These are phyloP conservation scores for Picochlorum sp. DNA, from an alignment of 139 green algal genomes.

Conservation along the genomic window DNA sequence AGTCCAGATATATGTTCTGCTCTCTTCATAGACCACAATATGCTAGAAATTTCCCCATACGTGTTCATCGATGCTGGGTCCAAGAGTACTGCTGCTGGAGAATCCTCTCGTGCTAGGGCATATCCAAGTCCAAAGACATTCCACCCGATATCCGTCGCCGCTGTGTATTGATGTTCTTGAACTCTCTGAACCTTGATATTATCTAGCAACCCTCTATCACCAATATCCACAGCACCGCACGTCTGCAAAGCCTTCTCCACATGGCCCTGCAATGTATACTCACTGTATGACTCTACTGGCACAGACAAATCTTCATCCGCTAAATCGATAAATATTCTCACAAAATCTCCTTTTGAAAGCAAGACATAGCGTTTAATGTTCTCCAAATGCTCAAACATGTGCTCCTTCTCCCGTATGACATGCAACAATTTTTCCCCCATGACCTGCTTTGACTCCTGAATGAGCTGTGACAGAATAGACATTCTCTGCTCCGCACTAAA, in stretches of 20 bases:
- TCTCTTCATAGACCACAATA: conserved; percentile 86
- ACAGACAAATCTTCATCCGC: conserved; percentile 39
- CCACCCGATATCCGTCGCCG: conserved; percentile 58
- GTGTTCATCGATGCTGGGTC: conserved; percentile 22
- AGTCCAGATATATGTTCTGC: conserved; percentile 60
- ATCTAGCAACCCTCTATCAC: conserved; percentile 64
- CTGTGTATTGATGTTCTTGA: neutral
- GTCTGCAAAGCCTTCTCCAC: conserved; percentile 68
- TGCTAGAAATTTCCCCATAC: conserved; percentile 71
- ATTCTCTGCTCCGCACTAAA: conserved; percentile 14
- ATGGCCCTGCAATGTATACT: conserved; percentile 55
- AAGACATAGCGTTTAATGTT: conserved; percentile 86
- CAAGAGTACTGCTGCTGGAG: conserved; percentile 46
- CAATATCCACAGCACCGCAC: conserved; percentile 48
- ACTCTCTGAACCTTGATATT: conserved; percentile 41
- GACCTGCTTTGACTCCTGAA: conserved; percentile 35
- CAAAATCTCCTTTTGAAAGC: conserved; percentile 89
- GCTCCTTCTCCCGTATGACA: conserved; percentile 57
- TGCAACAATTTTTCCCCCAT: conserved; percentile 68
- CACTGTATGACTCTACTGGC: conserved; percentile 27
- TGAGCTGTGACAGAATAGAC: conserved; percentile 49
- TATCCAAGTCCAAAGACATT: conserved; percentile 88
- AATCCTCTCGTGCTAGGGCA: conserved; percentile 25
- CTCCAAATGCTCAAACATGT: conserved; percentile 64
- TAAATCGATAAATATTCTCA: conserved; percentile 60